Conservation (phyloP, 352 stramenopile genomes). For the Phytophthora agathidicida region DNA sequence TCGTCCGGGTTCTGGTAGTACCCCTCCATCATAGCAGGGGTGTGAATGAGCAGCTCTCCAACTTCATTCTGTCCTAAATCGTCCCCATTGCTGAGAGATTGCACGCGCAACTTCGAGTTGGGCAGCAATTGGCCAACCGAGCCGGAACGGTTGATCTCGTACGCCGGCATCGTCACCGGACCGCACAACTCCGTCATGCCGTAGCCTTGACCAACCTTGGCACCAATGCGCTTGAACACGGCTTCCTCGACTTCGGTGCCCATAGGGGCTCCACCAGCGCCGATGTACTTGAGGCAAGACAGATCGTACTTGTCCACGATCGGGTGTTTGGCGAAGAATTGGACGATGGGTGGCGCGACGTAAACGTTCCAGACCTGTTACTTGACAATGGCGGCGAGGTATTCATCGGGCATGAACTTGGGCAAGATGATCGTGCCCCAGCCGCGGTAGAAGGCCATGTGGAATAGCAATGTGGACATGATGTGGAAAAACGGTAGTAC, state of each 20-base stretch:
- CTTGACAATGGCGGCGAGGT: conserved; percentile 77
- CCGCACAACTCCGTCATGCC: conserved; percentile 67
- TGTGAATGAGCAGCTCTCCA: conserved; percentile 81
- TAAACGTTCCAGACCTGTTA: conserved; percentile 59
- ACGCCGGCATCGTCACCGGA: conserved; percentile 53
- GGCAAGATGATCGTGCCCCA: conserved; percentile 79
- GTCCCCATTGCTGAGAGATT: conserved; percentile 36
- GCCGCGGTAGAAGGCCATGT: conserved; percentile 73
- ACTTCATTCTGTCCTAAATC: conserved; percentile 37
- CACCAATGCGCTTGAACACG: conserved; percentile 64
- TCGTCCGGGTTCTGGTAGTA: conserved; percentile 83
- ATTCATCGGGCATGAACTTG: conserved; percentile 86
- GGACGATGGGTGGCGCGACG: conserved; percentile 88
- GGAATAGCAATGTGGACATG: conserved; percentile 76
- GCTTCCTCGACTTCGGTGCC: conserved; percentile 69
- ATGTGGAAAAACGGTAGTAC: conserved; percentile 95
- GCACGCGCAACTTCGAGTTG: conserved; percentile 43
- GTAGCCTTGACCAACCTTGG: conserved; percentile 52
- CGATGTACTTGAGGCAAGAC: conserved; percentile 63
- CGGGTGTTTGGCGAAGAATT: conserved; percentile 84
- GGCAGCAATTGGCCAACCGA: conserved; percentile 44
- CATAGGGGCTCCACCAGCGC: conserved; percentile 86
- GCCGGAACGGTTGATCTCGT: conserved; percentile 33
- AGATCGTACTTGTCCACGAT: conserved; percentile 92
- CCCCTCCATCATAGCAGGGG: conserved; percentile 32